Base-by-base conservation (phyloP, 1,139 yeast species). In the Candida frijolesensis region DNA sequence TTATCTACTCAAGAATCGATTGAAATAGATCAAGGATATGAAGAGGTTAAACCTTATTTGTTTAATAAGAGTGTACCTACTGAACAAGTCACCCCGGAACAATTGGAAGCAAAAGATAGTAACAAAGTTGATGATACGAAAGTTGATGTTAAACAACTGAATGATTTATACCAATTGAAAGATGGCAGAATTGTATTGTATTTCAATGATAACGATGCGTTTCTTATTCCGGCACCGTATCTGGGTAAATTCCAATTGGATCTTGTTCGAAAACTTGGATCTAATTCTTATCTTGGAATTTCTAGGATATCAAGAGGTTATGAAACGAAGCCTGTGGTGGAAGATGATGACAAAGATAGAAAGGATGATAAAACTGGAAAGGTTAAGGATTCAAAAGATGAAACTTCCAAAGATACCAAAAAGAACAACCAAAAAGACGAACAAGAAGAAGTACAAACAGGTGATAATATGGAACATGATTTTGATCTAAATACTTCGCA, bases 21-120 rank as follows among this genome's bases (percentile, higher is more conserved):
- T 2, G 83, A 80, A 48, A 63, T 92, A 16, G 97, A 92, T 63
- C 58, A 61, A 2, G 80, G 82, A 0, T 87, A 80, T 61, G 59
- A 60, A 4, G 57, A 55, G 6, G 63, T 67, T 44, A 71, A 72
- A 50, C 78, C 76, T 9, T 70, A 63, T 51, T 53, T 59, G 18
- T 67, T 65, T 42, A 54, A 58, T 32, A 48, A 52, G 25, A 51
- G 51, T 11, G 50, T 52, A 15, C 44, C 43, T 4, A 16, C 35
- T 14, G 39, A 52, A 18, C 30, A 44, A 27, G 52, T 50, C 16
- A 41, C 42, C 16, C 45, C 29, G 12, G 46, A 47, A 34, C 39
- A 48, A 42, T 37, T 39, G 8, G 45, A 43, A 14, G 41, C 12
- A 9, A 47, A 41, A 29, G 43, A 19, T 19, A 19, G 22, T 19